Evolutionary conservation across 371 early-diverging fungal species (phyloP), one percentile per base, ranked within the genome.

Genomic region (Mortierella polycephala): DNA sequence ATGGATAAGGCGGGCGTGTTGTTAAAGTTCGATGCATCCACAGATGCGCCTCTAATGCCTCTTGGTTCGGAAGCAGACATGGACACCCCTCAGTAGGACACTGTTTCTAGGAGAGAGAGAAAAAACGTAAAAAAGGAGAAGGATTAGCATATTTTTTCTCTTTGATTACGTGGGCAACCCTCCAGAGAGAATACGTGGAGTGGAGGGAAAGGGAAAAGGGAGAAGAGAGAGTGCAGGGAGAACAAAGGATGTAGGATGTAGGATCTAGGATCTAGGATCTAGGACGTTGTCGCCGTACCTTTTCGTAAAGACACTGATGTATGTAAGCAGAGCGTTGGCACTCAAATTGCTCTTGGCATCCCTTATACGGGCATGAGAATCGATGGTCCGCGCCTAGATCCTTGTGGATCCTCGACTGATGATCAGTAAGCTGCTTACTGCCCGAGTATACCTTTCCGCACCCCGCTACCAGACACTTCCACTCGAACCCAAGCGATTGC

Each of bases 401-500:
- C 62, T 61, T 60, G 45, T 72, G 72, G 18, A 72, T 60, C 46
- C 72, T 52, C 12, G 62, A 41, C 23, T 72, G 72, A 30, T 72
- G 72, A 51, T 72, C 72, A 13, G 66, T 72, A 42, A 72, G 46
- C 49, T 72, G 72, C 53, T 72, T 72, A 40, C 67, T 66, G 30
- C 72, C 72, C 16, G 72, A 72, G 52, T 72, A 72, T 1, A 61
- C 47, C 61, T 67, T 65, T 0, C 72, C 72, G 39, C 72, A 72
- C 3, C 62, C 62, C 16, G 57, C 62, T 18, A 72, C 72, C 45
- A 72, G 50, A 47, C 72, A 72, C 47, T 23, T 51, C 72, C 72
- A 72, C 21, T 72, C 72, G 42, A 72, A 72, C 12, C 67, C 72
- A 9, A 72, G 53, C 7, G 72, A 57, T 21, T 72, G 72, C 57